Evolutionary conservation across 768 basidiomycete genomes (phyloP).

Genomic region (Clavaria fumosa): DNA sequence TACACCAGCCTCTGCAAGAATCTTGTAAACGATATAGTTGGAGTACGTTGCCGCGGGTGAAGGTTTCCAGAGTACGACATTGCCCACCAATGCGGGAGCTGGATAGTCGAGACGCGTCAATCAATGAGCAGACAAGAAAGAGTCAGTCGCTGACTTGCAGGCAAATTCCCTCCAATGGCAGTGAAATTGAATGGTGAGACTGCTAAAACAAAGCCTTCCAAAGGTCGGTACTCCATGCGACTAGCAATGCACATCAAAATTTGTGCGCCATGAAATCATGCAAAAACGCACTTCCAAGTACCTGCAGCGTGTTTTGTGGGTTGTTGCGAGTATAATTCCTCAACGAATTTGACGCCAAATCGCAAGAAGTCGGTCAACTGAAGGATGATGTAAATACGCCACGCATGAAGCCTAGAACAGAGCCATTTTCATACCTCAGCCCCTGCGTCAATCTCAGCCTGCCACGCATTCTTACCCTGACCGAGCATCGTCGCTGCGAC

Average conservation of each 20-base stretch:
- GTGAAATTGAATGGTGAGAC: slow-evolving; percentile 99
- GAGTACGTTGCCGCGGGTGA: slow-evolving; percentile 92
- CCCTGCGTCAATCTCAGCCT: slow-evolving; percentile 98
- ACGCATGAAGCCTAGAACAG: neutral
- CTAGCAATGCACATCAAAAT: slow-evolving; percentile 24
- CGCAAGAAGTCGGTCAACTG: slow-evolving; percentile 87
- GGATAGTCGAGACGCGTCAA: slow-evolving; percentile 6
- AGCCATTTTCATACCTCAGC: slow-evolving; percentile 52
- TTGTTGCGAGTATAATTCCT: slow-evolving; percentile 86
- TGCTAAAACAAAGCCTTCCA: slow-evolving; percentile 98
- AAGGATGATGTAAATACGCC: slow-evolving; percentile 1
- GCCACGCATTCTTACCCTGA: slow-evolving; percentile 99
- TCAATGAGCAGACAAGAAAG: neutral
- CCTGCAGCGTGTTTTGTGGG: slow-evolving; percentile 76
- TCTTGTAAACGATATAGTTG: slow-evolving; percentile 83
- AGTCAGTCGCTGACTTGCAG: slow-evolving; percentile 33
- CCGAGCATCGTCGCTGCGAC: slow-evolving; percentile 96
- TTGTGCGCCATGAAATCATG: neutral
- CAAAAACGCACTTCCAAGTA: slow-evolving; percentile 75
- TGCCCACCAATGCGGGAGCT: slow-evolving; percentile 90
- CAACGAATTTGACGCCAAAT: slow-evolving; percentile 93
- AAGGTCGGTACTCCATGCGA: slow-evolving; percentile 87
- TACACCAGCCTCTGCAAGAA: slow-evolving; percentile 86
- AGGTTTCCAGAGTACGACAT: slow-evolving; percentile 94
- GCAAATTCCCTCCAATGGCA: slow-evolving; percentile 93